phyloP scores from a whole-genome alignment of 495 filamentous ascomycete species.

The Tuber microsphaerosporum region DNA sequence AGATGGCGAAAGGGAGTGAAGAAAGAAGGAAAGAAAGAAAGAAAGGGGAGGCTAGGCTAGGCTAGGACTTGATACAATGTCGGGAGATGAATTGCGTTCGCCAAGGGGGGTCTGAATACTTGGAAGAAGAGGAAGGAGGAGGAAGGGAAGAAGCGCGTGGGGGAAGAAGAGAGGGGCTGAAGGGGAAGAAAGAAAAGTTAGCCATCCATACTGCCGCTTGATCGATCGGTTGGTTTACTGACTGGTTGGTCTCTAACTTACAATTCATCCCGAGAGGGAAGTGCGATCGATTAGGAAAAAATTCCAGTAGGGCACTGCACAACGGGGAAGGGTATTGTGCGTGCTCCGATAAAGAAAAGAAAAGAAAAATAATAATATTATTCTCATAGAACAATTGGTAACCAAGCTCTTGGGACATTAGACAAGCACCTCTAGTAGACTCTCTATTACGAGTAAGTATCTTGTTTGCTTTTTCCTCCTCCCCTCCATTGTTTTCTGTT shows the following conservation, averaged over 20 bases:
- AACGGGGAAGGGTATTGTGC: background rate
- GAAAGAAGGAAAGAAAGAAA: background rate
- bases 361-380: background rate
- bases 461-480: background rate
- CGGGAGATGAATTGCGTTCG: too few species aligned
- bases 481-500: background rate
- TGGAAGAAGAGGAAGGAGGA: too few species aligned
- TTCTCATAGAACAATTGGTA: background rate
- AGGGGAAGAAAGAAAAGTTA: too few species aligned
- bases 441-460: too few species aligned
- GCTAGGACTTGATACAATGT: too few species aligned
- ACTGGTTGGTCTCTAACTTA: background rate
- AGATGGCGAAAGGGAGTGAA: too few species aligned
- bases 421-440: conserved; percentile 12
- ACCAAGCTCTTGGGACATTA: conserved; percentile 14
- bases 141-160: too few species aligned
- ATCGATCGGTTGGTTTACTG: background rate
- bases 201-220: too few species aligned
- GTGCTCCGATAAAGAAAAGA: background rate
- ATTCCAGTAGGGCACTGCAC: background rate
- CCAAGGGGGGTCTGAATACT: too few species aligned
- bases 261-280: background rate
- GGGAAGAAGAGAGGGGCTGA: too few species aligned
- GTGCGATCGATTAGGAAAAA: background rate
- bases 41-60: too few species aligned